Percentiles rank a stretch among this genome's conserved stretches.
phyloP scores from a whole-genome alignment of 305 asterid genomes.

The Fraxinus nigra region DNA sequence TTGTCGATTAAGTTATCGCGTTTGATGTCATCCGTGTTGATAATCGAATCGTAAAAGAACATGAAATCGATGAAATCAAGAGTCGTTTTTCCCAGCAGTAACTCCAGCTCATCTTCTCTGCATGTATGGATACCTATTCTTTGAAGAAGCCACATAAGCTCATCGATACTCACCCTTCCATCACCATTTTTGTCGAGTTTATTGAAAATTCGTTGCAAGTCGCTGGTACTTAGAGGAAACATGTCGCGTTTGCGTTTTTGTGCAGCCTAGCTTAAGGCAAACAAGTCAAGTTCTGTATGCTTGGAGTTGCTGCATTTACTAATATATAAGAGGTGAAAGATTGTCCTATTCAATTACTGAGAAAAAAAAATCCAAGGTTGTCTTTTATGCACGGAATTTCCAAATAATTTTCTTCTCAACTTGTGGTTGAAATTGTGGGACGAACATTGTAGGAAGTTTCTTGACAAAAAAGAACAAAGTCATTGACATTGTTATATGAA shows the following conservation, averaged over 20 bases:
- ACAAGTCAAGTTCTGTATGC: neutral
- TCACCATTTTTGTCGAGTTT: constrained; percentile 14
- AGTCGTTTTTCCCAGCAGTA: neutral
- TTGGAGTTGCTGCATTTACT: neutral
- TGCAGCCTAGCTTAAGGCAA: neutral
- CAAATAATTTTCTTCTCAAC: neutral
- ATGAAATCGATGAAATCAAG: constrained; percentile 15
- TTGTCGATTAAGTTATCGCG: neutral
- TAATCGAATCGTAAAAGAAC: constrained; percentile 4
- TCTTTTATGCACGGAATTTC: neutral
- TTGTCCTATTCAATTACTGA: neutral
- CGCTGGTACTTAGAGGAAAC: neutral
- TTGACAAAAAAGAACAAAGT: neutral
- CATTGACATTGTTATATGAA: neutral
- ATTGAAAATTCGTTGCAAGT: constrained; percentile 2
- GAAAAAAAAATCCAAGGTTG: neutral
- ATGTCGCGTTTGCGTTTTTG: neutral
- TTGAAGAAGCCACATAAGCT: constrained; percentile 16
- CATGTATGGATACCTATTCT: neutral
- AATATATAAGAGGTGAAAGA: neutral
- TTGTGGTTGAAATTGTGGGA: neutral
- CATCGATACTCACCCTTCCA: constrained; percentile 12
- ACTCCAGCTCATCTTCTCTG: constrained; percentile 5
- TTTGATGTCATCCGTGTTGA: neutral
- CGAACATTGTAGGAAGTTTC: neutral